These are phyloP conservation scores for Lasiodiplodia theobromae DNA, from an alignment of 2,329 filamentous ascomycete species.

Conservation along the genomic window DNA sequence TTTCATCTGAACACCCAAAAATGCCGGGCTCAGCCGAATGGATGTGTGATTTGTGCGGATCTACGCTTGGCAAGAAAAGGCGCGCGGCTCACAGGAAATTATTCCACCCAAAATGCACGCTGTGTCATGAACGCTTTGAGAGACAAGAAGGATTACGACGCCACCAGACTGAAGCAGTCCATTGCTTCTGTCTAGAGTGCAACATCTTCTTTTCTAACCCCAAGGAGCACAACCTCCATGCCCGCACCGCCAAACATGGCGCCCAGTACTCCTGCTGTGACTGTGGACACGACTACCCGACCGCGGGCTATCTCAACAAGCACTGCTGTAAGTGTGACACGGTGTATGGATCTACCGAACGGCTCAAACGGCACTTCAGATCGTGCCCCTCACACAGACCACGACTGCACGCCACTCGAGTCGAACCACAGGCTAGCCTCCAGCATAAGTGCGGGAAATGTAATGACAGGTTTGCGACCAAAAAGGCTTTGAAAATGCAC, in stretches of 20 bases:
- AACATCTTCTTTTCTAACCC: conserved; percentile 30
- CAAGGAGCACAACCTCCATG: conserved; percentile 14
- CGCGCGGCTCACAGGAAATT: not conserved
- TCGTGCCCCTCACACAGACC: conserved; percentile 7
- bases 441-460: conserved; percentile 28
- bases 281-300: conserved; percentile 22
- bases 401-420: not conserved
- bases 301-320: conserved; percentile 26
- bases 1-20: too few species aligned
- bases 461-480: conserved; percentile 23
- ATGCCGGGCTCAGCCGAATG: too few species aligned
- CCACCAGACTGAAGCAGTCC: conserved; percentile 15
- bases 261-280: conserved; percentile 33
- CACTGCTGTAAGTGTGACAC: conserved; percentile 29
- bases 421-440: not conserved
- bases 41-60: too few species aligned
- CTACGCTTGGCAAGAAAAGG: not conserved
- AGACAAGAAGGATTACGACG: not conserved
- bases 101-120: not conserved
- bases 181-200: conserved; percentile 32
- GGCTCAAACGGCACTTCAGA: not conserved
- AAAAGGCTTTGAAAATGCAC: conserved; percentile 29
- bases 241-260: conserved; percentile 25
- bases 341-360: not conserved
- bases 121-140: not conserved